Conservation (phyloP, 257 asterid genomes). For the Mitragyna speciosa region DNA sequence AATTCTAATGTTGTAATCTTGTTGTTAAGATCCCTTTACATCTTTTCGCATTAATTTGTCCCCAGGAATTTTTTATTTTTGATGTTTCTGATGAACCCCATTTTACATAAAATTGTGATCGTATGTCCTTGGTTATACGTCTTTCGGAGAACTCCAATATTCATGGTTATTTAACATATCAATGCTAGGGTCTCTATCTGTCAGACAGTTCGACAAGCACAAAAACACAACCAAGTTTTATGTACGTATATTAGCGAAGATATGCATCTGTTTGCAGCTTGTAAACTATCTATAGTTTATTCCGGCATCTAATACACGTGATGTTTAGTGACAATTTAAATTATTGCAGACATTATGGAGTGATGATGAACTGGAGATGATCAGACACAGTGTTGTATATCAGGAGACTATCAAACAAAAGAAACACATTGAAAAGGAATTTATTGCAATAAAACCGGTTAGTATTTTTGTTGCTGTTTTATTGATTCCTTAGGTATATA, state of each 20-base stretch:
- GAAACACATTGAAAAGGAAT: conserved; percentile 52
- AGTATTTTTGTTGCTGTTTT: conserved; percentile 12
- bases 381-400: conserved; percentile 48
- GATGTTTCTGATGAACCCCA: neutral
- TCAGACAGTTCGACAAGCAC: neutral
- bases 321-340: conserved; percentile 14
- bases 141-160: neutral
- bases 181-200: no score
- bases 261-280: neutral
- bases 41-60: neutral
- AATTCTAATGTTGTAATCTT: neutral
- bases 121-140: neutral
- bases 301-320: neutral
- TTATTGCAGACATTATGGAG: conserved; percentile 65
- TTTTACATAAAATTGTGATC: neutral
- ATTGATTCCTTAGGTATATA: neutral
- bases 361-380: conserved; percentile 65
- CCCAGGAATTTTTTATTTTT: neutral
- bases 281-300: neutral
- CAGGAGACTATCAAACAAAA: conserved; percentile 65
- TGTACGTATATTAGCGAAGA: neutral
- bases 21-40: neutral
- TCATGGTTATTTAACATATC: neutral
- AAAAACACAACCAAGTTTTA: neutral
- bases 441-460: conserved; percentile 45